These are phyloP conservation scores for Pseudonitzschia pungens DNA, from an alignment of 108 stramenopile species.

Conservation along the genomic window DNA sequence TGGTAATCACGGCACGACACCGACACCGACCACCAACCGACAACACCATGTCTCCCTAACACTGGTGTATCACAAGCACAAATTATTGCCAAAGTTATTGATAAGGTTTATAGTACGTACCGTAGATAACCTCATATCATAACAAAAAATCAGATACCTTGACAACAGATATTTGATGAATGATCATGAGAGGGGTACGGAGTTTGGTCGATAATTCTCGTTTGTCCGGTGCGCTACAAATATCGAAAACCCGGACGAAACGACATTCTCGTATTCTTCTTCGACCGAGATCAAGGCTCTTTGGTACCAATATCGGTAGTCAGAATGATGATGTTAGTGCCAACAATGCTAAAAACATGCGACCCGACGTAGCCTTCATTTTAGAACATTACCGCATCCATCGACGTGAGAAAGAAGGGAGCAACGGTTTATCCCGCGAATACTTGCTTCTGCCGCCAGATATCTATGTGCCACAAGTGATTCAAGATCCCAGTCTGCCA, in stretches of 20 bases:
- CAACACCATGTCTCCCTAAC: no score
- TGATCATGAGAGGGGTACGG: neutral
- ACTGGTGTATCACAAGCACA: no score
- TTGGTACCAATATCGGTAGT: neutral
- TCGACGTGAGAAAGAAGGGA: slow-evolving; percentile 14
- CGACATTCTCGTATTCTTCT: neutral
- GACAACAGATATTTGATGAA: neutral
- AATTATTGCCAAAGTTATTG: no score
- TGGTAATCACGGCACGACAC: no score
- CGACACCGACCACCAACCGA: no score
- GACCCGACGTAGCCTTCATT: slow-evolving; percentile 25
- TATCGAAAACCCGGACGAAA: neutral
- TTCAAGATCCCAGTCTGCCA: slow-evolving; percentile 9
- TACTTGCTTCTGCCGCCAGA: slow-evolving; percentile 41
- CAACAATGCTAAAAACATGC: neutral
- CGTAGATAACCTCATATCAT: no score
- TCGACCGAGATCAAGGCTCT: neutral
- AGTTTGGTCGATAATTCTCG: neutral
- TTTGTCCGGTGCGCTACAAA: neutral
- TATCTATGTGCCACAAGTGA: slow-evolving; percentile 12
- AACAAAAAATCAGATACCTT: neutral
- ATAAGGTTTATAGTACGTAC: no score
- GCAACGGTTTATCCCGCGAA: slow-evolving; percentile 34
- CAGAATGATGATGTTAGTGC: neutral
- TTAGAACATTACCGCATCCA: slow-evolving; percentile 26